A percentile compares a stretch with the other conserved stretches of the same genome.
phyloP scores from a whole-genome alignment of 2,329 filamentous ascomycete genomes.

The Ramularia endophylla region DNA sequence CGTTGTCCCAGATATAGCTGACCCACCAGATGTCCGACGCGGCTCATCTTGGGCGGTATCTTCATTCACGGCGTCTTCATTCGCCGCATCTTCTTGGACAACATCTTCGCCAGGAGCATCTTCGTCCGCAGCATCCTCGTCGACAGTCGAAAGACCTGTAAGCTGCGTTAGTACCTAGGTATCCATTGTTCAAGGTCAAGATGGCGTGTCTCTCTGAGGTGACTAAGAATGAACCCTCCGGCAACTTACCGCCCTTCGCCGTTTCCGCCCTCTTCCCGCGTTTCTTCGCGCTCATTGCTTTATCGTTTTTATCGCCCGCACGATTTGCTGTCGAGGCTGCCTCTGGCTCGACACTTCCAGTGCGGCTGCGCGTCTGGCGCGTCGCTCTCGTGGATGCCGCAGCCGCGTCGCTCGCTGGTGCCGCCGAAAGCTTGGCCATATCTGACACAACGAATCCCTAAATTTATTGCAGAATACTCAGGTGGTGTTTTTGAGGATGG shows the following conservation, averaged over 20 bases:
- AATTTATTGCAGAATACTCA: no score
- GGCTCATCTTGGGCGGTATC: conserved; percentile 6
- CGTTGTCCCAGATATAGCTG: conserved; percentile 43
- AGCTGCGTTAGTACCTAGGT: not conserved
- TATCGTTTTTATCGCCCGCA: not conserved
- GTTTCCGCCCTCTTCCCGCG: conserved; percentile 1
- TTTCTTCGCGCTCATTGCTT: conserved; percentile 1
- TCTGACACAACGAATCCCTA: no score
- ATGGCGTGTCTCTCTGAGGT: conserved; percentile 1
- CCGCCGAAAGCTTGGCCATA: no score
- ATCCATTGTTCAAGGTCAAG: not conserved
- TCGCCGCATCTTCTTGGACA: conserved; percentile 10
- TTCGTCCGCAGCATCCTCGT: conserved; percentile 7
- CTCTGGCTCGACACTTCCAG: conserved; percentile 32
- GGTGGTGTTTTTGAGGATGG: no score
- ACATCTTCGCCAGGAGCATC: conserved; percentile 4
- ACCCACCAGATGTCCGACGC: conserved; percentile 21
- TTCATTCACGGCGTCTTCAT: conserved; percentile 18
- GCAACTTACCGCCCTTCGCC: conserved; percentile 1
- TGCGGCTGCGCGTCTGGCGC: conserved; percentile 33
- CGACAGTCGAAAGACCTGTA: conserved; percentile 7
- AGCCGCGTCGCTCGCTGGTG: no score
- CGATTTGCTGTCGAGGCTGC: conserved; percentile 1
- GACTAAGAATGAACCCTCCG: no score
- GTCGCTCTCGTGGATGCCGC: conserved; percentile 11